These are phyloP conservation scores for Ceratobasidium sp. DNA, from an alignment of 1,284 basidiomycete species.

Conservation along the genomic window DNA sequence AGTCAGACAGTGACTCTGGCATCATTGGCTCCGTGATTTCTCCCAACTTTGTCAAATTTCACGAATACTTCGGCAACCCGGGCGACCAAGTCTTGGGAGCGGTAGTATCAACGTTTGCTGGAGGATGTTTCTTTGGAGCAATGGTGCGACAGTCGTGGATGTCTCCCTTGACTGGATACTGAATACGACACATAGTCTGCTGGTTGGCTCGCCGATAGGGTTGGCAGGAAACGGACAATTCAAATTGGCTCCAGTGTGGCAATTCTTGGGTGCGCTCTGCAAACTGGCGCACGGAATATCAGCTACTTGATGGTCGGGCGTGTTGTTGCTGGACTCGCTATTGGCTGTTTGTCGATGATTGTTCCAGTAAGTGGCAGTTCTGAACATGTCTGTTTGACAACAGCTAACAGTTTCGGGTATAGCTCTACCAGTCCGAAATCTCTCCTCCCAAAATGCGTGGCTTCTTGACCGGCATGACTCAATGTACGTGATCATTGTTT, in stretches of 20 bases:
- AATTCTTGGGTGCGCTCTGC: conserved; percentile 50
- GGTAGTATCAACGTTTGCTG: conserved; percentile 51
- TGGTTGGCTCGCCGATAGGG: conserved; percentile 47
- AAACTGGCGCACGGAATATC: conserved; percentile 50
- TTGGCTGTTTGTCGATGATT: conserved; percentile 51
- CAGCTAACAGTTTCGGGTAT: neutral
- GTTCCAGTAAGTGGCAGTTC: conserved; percentile 50
- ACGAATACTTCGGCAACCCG: conserved; percentile 48
- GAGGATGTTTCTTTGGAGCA: conserved; percentile 49
- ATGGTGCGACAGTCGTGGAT: neutral
- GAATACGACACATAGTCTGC: conserved; percentile 11
- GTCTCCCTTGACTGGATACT: neutral
- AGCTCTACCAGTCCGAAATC: conserved; percentile 49
- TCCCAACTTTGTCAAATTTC: conserved; percentile 46
- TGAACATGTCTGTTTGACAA: conserved; percentile 1
- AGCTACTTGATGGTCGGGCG: conserved; percentile 56
- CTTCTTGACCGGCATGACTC: conserved; percentile 55
- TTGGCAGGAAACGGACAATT: conserved; percentile 52
- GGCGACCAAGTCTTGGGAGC: conserved; percentile 47
- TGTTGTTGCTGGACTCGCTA: conserved; percentile 49
- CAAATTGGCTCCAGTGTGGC: conserved; percentile 50
- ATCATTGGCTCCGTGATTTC: conserved; percentile 45
- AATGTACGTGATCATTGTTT: conserved; percentile 40
- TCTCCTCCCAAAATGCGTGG: conserved; percentile 52
- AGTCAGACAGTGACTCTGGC: conserved; percentile 46